Evolutionary conservation across 768 basidiomycete species (phyloP), one percentile per base, ranked within the genome.

Genomic region (Sarcomyxa edulis): DNA sequence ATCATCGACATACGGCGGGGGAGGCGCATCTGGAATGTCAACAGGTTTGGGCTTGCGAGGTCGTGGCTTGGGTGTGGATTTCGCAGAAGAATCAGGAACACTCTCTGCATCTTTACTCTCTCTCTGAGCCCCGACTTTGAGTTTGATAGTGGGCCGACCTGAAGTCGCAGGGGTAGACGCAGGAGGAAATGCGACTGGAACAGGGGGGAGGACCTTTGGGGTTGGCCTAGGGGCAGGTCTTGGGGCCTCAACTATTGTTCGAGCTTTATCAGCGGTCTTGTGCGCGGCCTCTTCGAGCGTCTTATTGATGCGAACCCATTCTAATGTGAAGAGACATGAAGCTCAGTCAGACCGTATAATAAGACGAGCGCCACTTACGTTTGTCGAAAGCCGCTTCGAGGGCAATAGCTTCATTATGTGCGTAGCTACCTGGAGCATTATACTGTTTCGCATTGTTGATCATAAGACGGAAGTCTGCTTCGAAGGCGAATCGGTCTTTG

Each of bases 261-360:
- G 8, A 18, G 26, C 8, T 18, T 8, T 27, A 45, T 38, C n/a
- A 23, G 40, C 12, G 1, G 72, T 68, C 45, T 72, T 72, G 51
- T 77, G 72, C 25, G 64, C 75, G 33, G 72, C 78, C 26, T 69
- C 71, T 57, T 86, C 83, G 11, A 91, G 64, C 1, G 88, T 91
- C 62, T 89, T 86, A 59, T 82, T 84, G 56, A 88, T 86, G 35
- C 87, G 79, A 9, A 73, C 66, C 95, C 95, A 98, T 60, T 84
- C 92, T 95, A 25, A 38, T 12, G n/a, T 18, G 2, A 20, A 30
- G 18, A 43, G 30, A 41, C 22, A 26, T 10, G 9, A n/a, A 21
- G 25, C 15, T 32, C 31, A 32, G 32, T 14, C 24, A 43, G 25
- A 14, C n/a, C n/a, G n/a, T n/a, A n/a, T n/a, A n/a, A n/a, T n/a